phyloP scores from a whole-genome alignment of 768 basidiomycete genomes.

The Tulasnella sp. region DNA sequence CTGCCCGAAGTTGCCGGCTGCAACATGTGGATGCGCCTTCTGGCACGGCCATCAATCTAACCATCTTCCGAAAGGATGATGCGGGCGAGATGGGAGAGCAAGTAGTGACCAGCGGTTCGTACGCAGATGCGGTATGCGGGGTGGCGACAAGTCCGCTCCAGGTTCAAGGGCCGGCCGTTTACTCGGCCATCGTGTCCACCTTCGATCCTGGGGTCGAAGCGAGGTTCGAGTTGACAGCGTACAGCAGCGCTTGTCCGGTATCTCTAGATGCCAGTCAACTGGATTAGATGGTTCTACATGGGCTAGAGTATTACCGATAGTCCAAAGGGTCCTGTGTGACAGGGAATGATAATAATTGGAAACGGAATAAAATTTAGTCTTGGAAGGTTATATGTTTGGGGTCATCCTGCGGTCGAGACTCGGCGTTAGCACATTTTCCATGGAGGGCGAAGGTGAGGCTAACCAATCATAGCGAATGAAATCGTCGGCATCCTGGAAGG shows the following conservation, averaged over 20 bases:
- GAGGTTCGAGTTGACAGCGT: constrained; percentile 24
- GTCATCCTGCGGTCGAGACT: neutral
- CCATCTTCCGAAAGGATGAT: constrained; percentile 10
- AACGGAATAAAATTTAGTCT: neutral
- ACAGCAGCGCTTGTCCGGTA: constrained; percentile 32
- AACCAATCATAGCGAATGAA: constrained; percentile 87
- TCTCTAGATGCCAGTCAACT: neutral
- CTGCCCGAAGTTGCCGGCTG: constrained; percentile 24
- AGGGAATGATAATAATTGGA: neutral
- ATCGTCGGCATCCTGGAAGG: constrained; percentile 80
- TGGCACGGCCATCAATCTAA: constrained; percentile 21
- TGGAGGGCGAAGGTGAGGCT: constrained; percentile 42
- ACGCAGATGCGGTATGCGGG: constrained; percentile 30
- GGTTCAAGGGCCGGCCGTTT: neutral
- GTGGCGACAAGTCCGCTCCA: constrained; percentile 6
- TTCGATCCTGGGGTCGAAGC: constrained; percentile 24
- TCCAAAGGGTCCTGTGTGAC: neutral
- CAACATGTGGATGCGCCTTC: constrained; percentile 20
- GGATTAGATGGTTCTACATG: neutral
- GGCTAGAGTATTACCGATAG: neutral
- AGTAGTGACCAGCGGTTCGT: constrained; percentile 23
- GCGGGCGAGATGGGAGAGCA: neutral
- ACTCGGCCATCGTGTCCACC: constrained; percentile 30
- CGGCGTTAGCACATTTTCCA: neutral
- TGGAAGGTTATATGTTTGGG: neutral